Evolutionary conservation across 768 basidiomycete species (phyloP).

Genomic region (Xerocomus brunneocitrinus): DNA sequence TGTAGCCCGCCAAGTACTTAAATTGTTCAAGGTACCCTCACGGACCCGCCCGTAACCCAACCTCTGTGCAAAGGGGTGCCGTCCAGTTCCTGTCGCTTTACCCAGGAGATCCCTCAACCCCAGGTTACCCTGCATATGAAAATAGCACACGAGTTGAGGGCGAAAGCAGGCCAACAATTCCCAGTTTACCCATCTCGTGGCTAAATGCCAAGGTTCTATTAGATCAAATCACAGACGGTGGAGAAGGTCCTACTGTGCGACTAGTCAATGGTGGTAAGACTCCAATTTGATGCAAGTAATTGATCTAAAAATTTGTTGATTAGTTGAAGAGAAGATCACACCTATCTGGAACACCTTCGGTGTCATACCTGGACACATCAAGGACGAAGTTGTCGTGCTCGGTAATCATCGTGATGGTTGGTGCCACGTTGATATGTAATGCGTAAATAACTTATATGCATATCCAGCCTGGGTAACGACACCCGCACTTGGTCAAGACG

Average conservation of each 20-base stretch:
- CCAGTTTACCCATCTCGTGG: slow-evolving; percentile 91
- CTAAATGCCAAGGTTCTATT: slow-evolving; percentile 70
- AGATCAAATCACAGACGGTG: slow-evolving; percentile 37
- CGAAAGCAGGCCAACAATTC: slow-evolving; percentile 66
- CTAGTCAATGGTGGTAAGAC: slow-evolving; percentile 52
- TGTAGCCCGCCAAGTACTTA: neutral
- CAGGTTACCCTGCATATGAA: slow-evolving; percentile 82
- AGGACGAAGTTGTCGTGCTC: slow-evolving; percentile 80
- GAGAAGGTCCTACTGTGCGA: slow-evolving; percentile 39
- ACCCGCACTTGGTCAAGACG: neutral
- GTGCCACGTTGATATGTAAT: neutral
- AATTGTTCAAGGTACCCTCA: slow-evolving; percentile 41
- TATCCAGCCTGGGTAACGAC: slow-evolving; percentile 21
- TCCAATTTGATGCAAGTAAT: neutral
- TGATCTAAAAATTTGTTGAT: neutral
- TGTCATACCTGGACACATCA: slow-evolving; percentile 78
- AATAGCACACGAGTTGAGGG: slow-evolving; percentile 63
- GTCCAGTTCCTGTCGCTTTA: slow-evolving; percentile 68
- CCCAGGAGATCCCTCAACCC: slow-evolving; percentile 81
- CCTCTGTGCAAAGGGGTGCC: slow-evolving; percentile 81
- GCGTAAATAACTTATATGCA: slow-evolving; percentile 3
- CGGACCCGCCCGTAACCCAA: slow-evolving; percentile 85
- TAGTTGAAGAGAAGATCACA: slow-evolving; percentile 75
- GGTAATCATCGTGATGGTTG: slow-evolving; percentile 89
- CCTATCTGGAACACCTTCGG: slow-evolving; percentile 92